Base-by-base conservation (phyloP, 1,284 basidiomycete species). In the Leccinum insolens region DNA sequence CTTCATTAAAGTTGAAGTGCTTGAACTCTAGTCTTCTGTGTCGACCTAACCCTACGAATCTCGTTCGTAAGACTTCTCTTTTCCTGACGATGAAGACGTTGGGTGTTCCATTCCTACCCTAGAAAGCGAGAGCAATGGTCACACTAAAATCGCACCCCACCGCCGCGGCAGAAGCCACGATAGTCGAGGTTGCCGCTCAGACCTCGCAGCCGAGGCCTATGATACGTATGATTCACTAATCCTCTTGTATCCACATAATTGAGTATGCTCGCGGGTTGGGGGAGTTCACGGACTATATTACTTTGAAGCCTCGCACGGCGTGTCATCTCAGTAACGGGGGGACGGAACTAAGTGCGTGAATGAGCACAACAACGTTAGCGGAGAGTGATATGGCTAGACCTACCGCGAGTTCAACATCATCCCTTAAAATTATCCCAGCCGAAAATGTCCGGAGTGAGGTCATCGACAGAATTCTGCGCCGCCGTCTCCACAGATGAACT, bases 351-450 rank as follows among this genome's bases (percentile, higher is more conserved):
- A 62, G 65, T 52, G 58, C 69, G 69, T 72, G 66, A 68, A 62
- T 71, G 65, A 70, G 68, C 55, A 67, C 67, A 75, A 69, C 68
- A 76, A 64, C 69, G 69, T 68, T 67, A 57, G 65, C 68, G 68
- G 67, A 57, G 61, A 60, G 41, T 65, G 44, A 39, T 64, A 62
- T 63, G 64, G 61, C 63, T 57, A 57, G 60, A 78, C 89, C 77
- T 74, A 95, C 94, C 94, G 94, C 76, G 95, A 96, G 79, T 99
- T 97, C 67, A 99, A 83, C 95, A 99, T 98, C 78, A 99, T 97
- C 71, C 98, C 68, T 98, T 86, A 80, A 98, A 99, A 82, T 99
- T 99, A 81, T 99, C 97, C 96, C 97, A 99, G 55, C 97, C 97
- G 55, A 99, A 89, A 52, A 96, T 86, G 66, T 94, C 93, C 9